Evolutionary conservation across 495 filamentous ascomycete genomes (phyloP), one percentile per base, ranked within the genome.

Genomic region (Aspergillus avenaceus): DNA sequence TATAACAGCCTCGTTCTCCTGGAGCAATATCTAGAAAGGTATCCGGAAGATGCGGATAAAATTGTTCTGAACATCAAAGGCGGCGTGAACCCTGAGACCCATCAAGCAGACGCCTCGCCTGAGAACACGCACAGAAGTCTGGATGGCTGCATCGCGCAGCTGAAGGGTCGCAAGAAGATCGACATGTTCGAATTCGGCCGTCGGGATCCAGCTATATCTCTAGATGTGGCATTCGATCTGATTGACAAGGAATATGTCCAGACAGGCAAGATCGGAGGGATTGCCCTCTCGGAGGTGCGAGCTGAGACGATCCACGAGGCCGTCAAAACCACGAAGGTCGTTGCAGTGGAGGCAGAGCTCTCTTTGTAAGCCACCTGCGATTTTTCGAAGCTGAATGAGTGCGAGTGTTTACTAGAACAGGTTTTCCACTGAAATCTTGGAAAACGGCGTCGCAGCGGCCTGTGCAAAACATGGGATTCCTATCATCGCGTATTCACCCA

Each of bases 101-200:
- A 63, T 13, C 28, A 2, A 3, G 58, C 73, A 27, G 76, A 84
- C 41, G 72, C 78, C 31, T 77, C 73, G 13, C 69, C 73, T 19
- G 76, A 76, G 50, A 68, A 66, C 27, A 63, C 82, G 3, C 71
- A 76, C 1, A 61, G 70, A 21, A 76, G 71, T 25, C 64, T 89
- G 37, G 81, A 87, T 42, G 74, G 75, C 55, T 72, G 66, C 32
- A 58, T 87, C 32, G 62, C 61, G 24, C 59, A 78, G 25, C 72
- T 89, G 12, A 79, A 80, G 22, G 84, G 83, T 2, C 82, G 79
- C 53, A 89, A 89, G 72, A 83, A 77, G 49, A 68, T 92, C 32
- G 86, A 91, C 60, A 74, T 90, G 32, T 91, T 87, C 54, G 83
- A 87, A 59, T 79, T 66, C 49, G 86, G 81, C 16, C 72, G 88